A percentile compares a stretch with the other conserved stretches of the same genome.
phyloP scores from a whole-genome alignment of 2,329 filamentous ascomycete species.

The Endocalyx cinctus region DNA sequence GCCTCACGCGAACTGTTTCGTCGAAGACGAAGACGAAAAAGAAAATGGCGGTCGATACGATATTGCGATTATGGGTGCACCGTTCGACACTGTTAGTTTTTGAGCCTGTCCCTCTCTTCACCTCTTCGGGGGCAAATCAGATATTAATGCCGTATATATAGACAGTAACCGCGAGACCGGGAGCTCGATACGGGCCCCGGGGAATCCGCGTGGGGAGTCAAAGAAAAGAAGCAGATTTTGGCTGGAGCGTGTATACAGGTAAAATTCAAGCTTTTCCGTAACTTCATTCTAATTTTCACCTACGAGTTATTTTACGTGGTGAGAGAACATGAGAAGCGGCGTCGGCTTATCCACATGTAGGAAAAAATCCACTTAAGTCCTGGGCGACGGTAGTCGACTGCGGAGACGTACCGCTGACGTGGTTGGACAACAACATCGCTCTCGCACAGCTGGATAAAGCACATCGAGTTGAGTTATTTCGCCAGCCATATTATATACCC shows the following conservation, averaged over 20 bases:
- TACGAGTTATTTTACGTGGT: no score
- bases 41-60: slow-evolving; percentile 42
- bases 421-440: slow-evolving; percentile 71
- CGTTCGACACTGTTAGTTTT: slow-evolving; percentile 42
- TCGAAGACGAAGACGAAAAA: slow-evolving; percentile 40
- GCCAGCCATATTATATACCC: no score
- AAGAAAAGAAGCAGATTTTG: slow-evolving; percentile 16
- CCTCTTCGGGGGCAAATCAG: background rate
- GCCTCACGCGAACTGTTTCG: slow-evolving; percentile 55
- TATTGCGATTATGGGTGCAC: slow-evolving; percentile 49
- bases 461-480: slow-evolving; percentile 42
- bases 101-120: background rate
- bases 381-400: slow-evolving; percentile 74
- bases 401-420: slow-evolving; percentile 72
- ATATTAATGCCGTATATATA: slow-evolving; percentile 4
- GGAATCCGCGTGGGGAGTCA: slow-evolving; percentile 28
- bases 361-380: slow-evolving; percentile 62
- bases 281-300: slow-evolving; percentile 8
- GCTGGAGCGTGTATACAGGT: slow-evolving; percentile 47
- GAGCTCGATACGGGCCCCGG: slow-evolving; percentile 30
- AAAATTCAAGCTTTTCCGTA: slow-evolving; percentile 1
- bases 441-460: slow-evolving; percentile 71
- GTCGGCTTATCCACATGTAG: no score
- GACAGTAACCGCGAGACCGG: slow-evolving; percentile 29
- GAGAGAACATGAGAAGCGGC: no score